Conservation (phyloP, 148 eudicot genomes). For the Rhododendron kiyosumense region DNA sequence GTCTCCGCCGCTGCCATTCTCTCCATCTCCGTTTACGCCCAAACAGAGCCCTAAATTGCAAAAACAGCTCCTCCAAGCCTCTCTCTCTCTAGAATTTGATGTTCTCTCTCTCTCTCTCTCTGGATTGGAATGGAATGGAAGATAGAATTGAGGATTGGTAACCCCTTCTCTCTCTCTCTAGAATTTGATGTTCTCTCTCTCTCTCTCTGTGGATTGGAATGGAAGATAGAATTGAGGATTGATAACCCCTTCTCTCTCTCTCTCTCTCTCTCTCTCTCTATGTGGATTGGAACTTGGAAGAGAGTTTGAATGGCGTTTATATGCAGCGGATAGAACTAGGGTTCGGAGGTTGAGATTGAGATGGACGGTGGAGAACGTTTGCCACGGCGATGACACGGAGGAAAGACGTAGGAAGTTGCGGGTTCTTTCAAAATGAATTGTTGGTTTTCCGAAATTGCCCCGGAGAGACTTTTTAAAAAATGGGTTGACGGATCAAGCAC, state of each 20-base stretch:
- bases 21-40: conserved; percentile 11
- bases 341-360: conserved; percentile 14
- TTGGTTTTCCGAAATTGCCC: conserved; percentile 9
- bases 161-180: background rate
- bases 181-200: background rate
- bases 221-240: background rate
- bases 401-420: conserved; percentile 31
- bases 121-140: background rate
- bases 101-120: too few species aligned
- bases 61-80: background rate
- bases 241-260: background rate
- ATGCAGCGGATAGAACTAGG: conserved; percentile 23
- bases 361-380: conserved; percentile 31
- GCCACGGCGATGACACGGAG: conserved; percentile 22
- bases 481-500: background rate
- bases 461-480: background rate
- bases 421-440: background rate
- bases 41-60: background rate
- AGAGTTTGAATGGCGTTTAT: conserved; percentile 8
- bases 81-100: too few species aligned
- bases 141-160: background rate
- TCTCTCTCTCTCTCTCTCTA: background rate
- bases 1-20: conserved; percentile 11
- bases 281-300: background rate
- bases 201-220: background rate